A percentile compares a stretch with the other conserved stretches of the same genome.
These are phyloP conservation scores for Candida chauliodis DNA, from an alignment of 805 yeast genomes.

Conservation along the genomic window DNA sequence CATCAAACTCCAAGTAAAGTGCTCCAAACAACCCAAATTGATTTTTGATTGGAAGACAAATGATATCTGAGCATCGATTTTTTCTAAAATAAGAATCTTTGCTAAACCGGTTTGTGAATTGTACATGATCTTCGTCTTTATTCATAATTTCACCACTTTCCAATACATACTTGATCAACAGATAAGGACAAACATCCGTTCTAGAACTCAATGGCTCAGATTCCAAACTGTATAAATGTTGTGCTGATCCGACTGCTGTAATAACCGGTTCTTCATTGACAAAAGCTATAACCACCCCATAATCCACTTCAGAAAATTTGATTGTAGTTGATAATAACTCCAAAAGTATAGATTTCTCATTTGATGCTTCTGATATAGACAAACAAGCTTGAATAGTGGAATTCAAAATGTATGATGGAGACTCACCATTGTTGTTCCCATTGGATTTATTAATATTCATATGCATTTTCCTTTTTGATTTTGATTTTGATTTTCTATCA, in stretches of 20 bases:
- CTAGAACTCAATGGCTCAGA: slow-evolving; percentile 36
- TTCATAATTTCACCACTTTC: slow-evolving; percentile 33
- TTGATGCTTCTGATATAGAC: slow-evolving; percentile 46
- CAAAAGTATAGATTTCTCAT: slow-evolving; percentile 31
- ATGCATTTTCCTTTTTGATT: not conserved
- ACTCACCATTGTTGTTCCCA: slow-evolving; percentile 1
- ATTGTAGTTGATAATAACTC: slow-evolving; percentile 39
- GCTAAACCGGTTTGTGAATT: slow-evolving; percentile 30
- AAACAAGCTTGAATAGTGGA: slow-evolving; percentile 44
- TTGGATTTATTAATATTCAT: not conserved
- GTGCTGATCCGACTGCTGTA: slow-evolving; percentile 26
- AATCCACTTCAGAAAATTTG: slow-evolving; percentile 28
- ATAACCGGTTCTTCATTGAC: slow-evolving; percentile 21
- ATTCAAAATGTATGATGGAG: slow-evolving; percentile 14
- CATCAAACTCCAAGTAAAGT: slow-evolving; percentile 12
- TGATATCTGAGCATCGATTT: slow-evolving; percentile 29
- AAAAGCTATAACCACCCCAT: slow-evolving; percentile 28
- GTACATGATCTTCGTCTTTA: slow-evolving; percentile 31
- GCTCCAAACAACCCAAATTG: slow-evolving; percentile 39
- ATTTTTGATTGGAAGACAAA: slow-evolving; percentile 46
- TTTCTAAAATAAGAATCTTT: slow-evolving; percentile 40
- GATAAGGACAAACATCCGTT: slow-evolving; percentile 42
- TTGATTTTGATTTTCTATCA: not conserved
- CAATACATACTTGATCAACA: slow-evolving; percentile 35
- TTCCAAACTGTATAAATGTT: slow-evolving; percentile 20